phyloP scores from a whole-genome alignment of 2,329 filamentous ascomycete species.

The Ophiostoma sp. region DNA sequence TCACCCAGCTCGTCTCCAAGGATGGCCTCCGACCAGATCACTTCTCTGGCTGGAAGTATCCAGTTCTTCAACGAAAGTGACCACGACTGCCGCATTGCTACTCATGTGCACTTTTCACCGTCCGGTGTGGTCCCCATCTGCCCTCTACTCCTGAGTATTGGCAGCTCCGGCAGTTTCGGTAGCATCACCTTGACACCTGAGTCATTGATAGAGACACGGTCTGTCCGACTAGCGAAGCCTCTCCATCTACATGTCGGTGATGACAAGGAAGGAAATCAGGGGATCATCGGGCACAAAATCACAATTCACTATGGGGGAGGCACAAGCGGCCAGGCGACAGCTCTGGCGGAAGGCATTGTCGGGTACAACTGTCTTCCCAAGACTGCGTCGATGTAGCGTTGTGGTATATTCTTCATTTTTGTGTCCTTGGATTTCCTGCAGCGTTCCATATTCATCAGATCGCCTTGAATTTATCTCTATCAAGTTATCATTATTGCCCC shows the following conservation, averaged over 20 bases:
- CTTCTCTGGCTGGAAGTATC: slow-evolving; percentile 22
- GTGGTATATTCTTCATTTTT: not conserved
- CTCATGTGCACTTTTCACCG: slow-evolving; percentile 25
- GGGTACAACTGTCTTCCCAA: slow-evolving; percentile 25
- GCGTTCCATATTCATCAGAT: not conserved
- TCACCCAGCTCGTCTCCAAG: not conserved
- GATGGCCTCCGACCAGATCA: not conserved
- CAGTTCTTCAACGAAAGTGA: slow-evolving; percentile 26
- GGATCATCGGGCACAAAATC: slow-evolving; percentile 26
- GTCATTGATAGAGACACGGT: not conserved
- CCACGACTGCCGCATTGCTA: slow-evolving; percentile 25
- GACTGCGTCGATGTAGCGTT: not conserved
- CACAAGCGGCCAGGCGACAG: not conserved
- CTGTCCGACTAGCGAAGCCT: slow-evolving; percentile 20
- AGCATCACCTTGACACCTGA: not conserved
- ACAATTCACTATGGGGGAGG: slow-evolving; percentile 19
- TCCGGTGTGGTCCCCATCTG: not conserved
- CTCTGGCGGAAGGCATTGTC: slow-evolving; percentile 27
- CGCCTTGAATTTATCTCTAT: not conserved
- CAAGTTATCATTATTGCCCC: not conserved
- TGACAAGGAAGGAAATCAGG: slow-evolving; percentile 25
- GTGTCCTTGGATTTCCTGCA: not conserved
- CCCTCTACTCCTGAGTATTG: slow-evolving; percentile 22
- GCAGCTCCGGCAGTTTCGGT: slow-evolving; percentile 22
- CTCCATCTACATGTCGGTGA: slow-evolving; percentile 26